A percentile compares a stretch with the other conserved stretches of the same genome.
These are phyloP conservation scores for Suillus subluteus DNA, from an alignment of 768 basidiomycete genomes.

Conservation along the genomic window DNA sequence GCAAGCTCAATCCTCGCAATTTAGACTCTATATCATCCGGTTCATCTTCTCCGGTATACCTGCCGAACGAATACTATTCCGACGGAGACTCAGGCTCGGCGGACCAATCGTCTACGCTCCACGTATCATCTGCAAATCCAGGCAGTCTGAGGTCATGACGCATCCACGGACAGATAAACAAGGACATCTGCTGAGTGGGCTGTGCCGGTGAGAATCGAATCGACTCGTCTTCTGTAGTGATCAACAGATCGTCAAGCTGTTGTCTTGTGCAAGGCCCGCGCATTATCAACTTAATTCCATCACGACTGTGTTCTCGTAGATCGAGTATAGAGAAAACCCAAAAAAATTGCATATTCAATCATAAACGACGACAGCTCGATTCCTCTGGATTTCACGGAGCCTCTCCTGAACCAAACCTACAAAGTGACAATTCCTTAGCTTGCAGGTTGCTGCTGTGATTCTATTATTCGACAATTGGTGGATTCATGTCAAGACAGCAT, in stretches of 20 bases:
- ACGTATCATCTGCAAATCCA: background rate
- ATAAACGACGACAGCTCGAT: background rate
- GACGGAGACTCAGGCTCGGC: background rate
- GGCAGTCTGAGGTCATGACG: background rate
- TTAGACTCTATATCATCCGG: background rate
- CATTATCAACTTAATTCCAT: background rate
- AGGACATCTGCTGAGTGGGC: background rate
- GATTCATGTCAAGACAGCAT: slow-evolving; percentile 13
- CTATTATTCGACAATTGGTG: background rate
- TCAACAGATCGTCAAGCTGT: background rate
- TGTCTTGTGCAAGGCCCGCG: background rate
- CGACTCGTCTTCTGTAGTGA: background rate
- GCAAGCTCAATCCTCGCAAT: background rate
- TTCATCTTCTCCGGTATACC: background rate
- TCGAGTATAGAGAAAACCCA: background rate
- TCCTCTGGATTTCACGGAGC: background rate
- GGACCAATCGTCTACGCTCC: background rate
- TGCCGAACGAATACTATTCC: background rate
- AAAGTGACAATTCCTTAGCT: background rate
- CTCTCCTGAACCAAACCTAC: background rate
- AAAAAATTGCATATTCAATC: background rate
- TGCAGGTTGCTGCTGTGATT: background rate
- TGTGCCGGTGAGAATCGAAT: background rate
- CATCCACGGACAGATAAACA: background rate
- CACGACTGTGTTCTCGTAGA: background rate